A percentile compares a stretch with the other conserved stretches of the same genome.
Evolutionary conservation across 768 basidiomycete genomes (phyloP).

Genomic region (Collybiopsis luxurians): DNA sequence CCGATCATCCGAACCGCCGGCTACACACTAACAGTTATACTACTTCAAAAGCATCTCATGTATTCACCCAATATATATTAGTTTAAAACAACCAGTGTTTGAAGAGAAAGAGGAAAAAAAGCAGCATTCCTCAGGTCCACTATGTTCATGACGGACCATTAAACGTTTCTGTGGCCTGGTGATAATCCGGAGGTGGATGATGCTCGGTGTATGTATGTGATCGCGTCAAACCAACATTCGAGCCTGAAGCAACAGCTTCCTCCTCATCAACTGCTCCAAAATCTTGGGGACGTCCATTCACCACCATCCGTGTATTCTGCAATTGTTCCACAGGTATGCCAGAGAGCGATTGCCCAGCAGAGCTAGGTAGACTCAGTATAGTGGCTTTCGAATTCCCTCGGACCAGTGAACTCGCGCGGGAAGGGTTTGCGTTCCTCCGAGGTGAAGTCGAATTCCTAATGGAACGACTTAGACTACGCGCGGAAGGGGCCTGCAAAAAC

Average conservation of each 20-base stretch:
- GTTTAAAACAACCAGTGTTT: neutral
- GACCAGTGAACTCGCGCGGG: neutral
- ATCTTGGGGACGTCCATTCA: conserved; percentile 18
- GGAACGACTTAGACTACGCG: neutral
- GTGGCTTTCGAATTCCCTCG: neutral
- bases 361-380: conserved; percentile 10
- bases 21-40: neutral
- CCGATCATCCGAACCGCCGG: no score
- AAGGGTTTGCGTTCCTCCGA: conserved; percentile 7
- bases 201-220: neutral
- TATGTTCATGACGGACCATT: no score
- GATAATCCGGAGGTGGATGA: conserved; percentile 17
- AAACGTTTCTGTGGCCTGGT: conserved; percentile 17
- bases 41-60: no score
- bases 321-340: conserved; percentile 12
- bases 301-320: conserved; percentile 14
- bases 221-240: neutral
- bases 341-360: conserved; percentile 13
- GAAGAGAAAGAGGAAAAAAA: neutral
- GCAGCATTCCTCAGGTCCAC: no score
- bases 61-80: no score
- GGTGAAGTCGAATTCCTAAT: conserved; percentile 6
- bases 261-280: conserved; percentile 12
- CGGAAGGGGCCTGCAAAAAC: neutral
- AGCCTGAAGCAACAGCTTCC: neutral